These are phyloP conservation scores for Aureobasidium sp. DNA, from an alignment of 2,329 filamentous ascomycete genomes.

Conservation along the genomic window DNA sequence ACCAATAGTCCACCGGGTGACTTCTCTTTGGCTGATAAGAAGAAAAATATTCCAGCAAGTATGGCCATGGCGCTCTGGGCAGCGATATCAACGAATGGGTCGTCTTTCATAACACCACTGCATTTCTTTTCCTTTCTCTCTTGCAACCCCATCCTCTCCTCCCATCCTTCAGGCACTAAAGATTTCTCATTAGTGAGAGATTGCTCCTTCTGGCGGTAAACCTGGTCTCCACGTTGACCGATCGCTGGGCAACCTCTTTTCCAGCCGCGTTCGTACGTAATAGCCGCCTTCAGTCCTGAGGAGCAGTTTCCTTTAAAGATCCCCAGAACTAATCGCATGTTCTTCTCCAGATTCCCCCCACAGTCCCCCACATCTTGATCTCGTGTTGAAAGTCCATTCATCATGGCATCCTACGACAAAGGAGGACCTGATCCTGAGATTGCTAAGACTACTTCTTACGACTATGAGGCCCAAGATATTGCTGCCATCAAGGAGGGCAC, in stretches of 20 bases:
- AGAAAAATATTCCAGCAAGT: not conserved
- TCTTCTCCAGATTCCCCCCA: slow-evolving; percentile 12
- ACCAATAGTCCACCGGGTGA: slow-evolving; percentile 1
- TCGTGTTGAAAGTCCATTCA: not conserved
- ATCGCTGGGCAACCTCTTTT: not conserved
- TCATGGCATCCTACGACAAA: slow-evolving; percentile 9
- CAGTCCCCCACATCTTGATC: slow-evolving; percentile 1
- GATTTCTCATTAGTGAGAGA: slow-evolving; percentile 10
- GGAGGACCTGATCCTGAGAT: slow-evolving; percentile 7
- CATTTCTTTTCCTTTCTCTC: not conserved
- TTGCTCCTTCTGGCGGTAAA: slow-evolving; percentile 7
- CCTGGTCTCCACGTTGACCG: not conserved
- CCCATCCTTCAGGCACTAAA: not conserved
- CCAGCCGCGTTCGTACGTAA: slow-evolving; percentile 2
- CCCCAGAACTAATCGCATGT: slow-evolving; percentile 4
- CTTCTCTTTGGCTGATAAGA: not conserved
- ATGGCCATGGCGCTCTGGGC: slow-evolving; percentile 7
- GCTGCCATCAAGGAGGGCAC: slow-evolving; percentile 5
- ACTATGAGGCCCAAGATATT: not conserved
- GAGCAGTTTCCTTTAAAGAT: slow-evolving; percentile 2
- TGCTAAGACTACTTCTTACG: slow-evolving; percentile 3
- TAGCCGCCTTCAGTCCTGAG: not conserved
- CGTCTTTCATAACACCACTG: not conserved
- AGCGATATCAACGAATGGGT: not conserved
- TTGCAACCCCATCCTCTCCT: not conserved